These are phyloP conservation scores for Allium cepa DNA, from an alignment of 106 monocot species.

Conservation along the genomic window DNA sequence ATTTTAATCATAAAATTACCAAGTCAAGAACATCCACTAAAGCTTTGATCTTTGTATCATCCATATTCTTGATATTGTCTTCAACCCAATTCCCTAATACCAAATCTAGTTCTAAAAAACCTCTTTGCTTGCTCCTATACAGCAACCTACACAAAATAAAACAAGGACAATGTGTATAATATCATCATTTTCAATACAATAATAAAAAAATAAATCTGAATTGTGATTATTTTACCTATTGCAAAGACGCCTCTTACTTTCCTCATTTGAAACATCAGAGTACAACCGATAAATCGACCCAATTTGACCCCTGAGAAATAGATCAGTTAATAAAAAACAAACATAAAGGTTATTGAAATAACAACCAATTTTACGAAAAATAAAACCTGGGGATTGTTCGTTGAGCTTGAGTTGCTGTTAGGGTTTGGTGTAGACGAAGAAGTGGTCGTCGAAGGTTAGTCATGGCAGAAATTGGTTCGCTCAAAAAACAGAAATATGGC, in stretches of 20 bases:
- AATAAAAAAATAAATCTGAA: not conserved
- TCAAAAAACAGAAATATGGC: not conserved
- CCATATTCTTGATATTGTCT: constrained; percentile 73
- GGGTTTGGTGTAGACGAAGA: constrained; percentile 20
- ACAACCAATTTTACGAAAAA: not conserved
- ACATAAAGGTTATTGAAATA: not conserved
- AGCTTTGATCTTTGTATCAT: constrained; percentile 65
- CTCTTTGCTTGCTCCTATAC: constrained; percentile 92
- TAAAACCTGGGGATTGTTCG: not conserved
- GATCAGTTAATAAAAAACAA: not conserved
- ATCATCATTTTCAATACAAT: not conserved
- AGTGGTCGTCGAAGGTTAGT: constrained; percentile 28
- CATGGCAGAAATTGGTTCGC: constrained; percentile 2
- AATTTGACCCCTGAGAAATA: constrained; percentile 6
- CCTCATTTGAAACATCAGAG: constrained; percentile 60
- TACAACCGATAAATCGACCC: constrained; percentile 18
- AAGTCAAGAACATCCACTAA: constrained; percentile 82
- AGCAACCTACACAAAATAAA: constrained; percentile 31
- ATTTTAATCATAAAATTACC: constrained; percentile 26
- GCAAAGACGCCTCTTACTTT: constrained; percentile 61
- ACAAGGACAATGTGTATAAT: not conserved
- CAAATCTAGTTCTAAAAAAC: constrained; percentile 87
- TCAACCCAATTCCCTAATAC: constrained; percentile 94
- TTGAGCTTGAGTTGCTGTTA: constrained; percentile 3
- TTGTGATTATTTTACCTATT: constrained; percentile 36